Base-by-base conservation (phyloP, 2,329 filamentous ascomycete species). In the Epichloe sp. region DNA sequence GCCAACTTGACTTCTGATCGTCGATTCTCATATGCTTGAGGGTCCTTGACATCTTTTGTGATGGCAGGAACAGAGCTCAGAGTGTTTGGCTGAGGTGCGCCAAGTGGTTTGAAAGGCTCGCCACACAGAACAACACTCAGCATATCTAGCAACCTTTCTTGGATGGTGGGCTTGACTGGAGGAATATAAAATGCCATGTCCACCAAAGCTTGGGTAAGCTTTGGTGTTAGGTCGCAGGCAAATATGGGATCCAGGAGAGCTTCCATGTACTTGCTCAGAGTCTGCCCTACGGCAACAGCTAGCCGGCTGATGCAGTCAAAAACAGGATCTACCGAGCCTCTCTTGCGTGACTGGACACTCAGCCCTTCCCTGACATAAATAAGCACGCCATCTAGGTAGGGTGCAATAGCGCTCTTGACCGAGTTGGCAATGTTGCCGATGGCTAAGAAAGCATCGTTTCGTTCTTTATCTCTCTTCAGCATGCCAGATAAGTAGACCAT, bases 171-270 rank as follows among this genome's bases (percentile, higher is more conserved):
- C 63, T 95, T 93, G 52, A 96, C 88, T 0, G 94, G 89, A 0
- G 91, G 93, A 45, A 98, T 96, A 64, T 98, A 97, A 63, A 97
- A 95, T 31, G 93, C 93, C 87, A 98, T 96, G 62, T 98, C 94
- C 21, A 97, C 90, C 50, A 98, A 74, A 3, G 94, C 94, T 64
- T 97, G 90, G 0, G 91, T 96, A 23, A 98, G 77, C 58, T 94
- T 93, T 52, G 91, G 86, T 38, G 89, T 96, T 49, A 98, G 75
- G 47, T 95, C 93, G 64, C 93, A 98, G 15, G 88, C 90, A 67
- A 98, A 98, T 53, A 98, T 96, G 11, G 94, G 90, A 59, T 96
- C 91, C 10, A 98, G 77, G 31, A 98, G 73, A 12, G 90, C 87
- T 64, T 96, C 90, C 82, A 98, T 96, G 64, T 97, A 96, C 69